Evolutionary conservation across 495 filamentous ascomycete species (phyloP).

Genomic region (Talaromyces ruber): DNA sequence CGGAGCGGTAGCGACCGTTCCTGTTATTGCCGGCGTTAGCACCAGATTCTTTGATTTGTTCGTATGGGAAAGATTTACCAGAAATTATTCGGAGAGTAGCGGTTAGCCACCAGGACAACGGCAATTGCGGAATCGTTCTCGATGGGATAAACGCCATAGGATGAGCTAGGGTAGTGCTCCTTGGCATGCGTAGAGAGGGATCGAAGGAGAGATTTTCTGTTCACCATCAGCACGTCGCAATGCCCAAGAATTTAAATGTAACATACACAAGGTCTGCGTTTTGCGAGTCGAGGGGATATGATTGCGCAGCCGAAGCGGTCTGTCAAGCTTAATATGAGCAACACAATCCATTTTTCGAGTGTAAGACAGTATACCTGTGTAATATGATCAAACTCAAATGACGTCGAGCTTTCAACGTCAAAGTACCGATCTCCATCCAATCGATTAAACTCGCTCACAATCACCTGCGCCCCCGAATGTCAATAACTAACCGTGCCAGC

Average conservation of each 20-base stretch:
- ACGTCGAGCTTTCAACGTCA: slow-evolving; percentile 76
- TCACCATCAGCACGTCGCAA: background rate
- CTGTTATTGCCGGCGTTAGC: slow-evolving; percentile 25
- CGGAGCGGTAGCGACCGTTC: slow-evolving; percentile 93
- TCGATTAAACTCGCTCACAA: slow-evolving; percentile 78
- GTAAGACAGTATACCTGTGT: slow-evolving; percentile 50
- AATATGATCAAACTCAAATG: slow-evolving; percentile 78
- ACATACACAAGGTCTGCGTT: slow-evolving; percentile 73
- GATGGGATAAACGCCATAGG: slow-evolving; percentile 70
- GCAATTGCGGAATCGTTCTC: slow-evolving; percentile 68
- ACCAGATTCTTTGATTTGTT: slow-evolving; percentile 65
- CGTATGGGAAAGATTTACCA: slow-evolving; percentile 57
- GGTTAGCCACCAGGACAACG: slow-evolving; percentile 81
- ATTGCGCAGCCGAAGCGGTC: slow-evolving; percentile 78
- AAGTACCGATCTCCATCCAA: slow-evolving; percentile 76
- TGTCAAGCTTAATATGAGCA: slow-evolving; percentile 18
- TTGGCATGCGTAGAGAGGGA: slow-evolving; percentile 64
- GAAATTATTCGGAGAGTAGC: slow-evolving; percentile 96
- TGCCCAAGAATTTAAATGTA: background rate
- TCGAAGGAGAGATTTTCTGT: slow-evolving; percentile 63
- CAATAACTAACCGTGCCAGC: background rate
- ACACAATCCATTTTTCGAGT: background rate
- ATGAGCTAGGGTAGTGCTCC: slow-evolving; percentile 83
- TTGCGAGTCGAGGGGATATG: slow-evolving; percentile 68
- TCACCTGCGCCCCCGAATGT: slow-evolving; percentile 43